Percentiles rank a stretch among this genome's conserved stretches.
phyloP scores from a whole-genome alignment of 2,329 filamentous ascomycete genomes.

The Calonectria crousiana region DNA sequence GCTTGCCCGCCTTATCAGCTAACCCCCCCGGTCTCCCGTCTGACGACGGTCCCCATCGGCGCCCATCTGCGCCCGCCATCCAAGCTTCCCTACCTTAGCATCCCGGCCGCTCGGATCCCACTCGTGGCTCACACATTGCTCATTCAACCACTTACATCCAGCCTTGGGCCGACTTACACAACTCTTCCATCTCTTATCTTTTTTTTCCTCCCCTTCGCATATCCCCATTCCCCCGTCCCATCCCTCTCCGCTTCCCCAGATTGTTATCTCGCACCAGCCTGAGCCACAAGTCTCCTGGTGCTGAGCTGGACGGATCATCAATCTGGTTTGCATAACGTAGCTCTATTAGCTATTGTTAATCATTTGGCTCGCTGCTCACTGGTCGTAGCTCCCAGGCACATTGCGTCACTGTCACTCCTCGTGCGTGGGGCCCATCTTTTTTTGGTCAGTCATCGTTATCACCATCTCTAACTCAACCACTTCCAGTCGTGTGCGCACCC shows the following conservation, averaged over 20 bases:
- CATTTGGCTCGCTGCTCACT: slow-evolving; percentile 40
- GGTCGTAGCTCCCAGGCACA: slow-evolving; percentile 43
- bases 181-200: slow-evolving; percentile 41
- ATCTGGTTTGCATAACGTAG: slow-evolving; percentile 45
- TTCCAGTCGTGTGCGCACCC: slow-evolving; percentile 8
- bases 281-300: slow-evolving; percentile 28
- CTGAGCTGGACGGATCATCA: slow-evolving; percentile 24
- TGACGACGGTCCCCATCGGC: slow-evolving; percentile 43
- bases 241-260: slow-evolving; percentile 45
- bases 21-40: slow-evolving; percentile 39
- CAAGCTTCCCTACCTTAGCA: slow-evolving; percentile 41
- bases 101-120: slow-evolving; percentile 46
- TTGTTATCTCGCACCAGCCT: slow-evolving; percentile 47
- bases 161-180: slow-evolving; percentile 32
- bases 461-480: slow-evolving; percentile 18
- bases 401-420: slow-evolving; percentile 44
- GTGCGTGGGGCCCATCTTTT: slow-evolving; percentile 40
- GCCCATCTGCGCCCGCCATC: slow-evolving; percentile 47
- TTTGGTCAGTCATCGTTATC: slow-evolving; percentile 29
- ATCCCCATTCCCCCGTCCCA: slow-evolving; percentile 7
- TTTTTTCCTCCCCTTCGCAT: slow-evolving; percentile 30
- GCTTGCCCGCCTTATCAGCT: slow-evolving; percentile 46
- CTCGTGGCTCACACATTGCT: slow-evolving; percentile 36
- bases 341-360: slow-evolving; percentile 45
- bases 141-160: slow-evolving; percentile 43